Percentiles rank a stretch among this genome's conserved stretches.
Evolutionary conservation across 345 rosid species (phyloP).

Genomic region (Melaleuca alternifolia): DNA sequence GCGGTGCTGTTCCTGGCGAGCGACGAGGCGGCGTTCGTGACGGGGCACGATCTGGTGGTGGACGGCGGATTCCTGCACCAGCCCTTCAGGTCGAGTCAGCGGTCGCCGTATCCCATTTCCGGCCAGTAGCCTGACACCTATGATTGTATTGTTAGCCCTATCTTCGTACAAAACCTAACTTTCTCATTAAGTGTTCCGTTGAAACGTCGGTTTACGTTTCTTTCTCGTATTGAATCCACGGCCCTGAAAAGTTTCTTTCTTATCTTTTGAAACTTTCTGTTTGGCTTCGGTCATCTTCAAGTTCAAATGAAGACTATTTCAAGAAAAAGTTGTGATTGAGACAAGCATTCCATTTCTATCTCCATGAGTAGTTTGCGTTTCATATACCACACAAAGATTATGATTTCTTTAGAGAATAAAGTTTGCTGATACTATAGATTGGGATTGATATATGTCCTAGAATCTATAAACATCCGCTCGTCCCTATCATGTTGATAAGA

Average conservation of each 20-base stretch:
- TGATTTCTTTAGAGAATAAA: background rate
- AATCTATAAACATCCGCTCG: background rate
- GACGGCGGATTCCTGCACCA: constrained; percentile 6
- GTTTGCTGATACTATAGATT: background rate
- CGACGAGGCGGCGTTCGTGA: constrained; percentile 5
- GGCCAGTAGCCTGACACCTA: background rate
- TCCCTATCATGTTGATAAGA: background rate
- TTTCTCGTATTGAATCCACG: background rate
- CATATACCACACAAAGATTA: background rate
- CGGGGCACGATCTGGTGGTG: constrained; percentile 1
- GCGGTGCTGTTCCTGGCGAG: constrained; percentile 15
- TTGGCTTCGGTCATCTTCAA: background rate
- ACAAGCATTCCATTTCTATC: background rate
- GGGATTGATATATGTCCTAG: background rate
- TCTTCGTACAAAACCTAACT: background rate
- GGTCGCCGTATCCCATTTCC: background rate
- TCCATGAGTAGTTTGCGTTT: background rate
- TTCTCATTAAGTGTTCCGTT: background rate
- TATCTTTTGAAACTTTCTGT: background rate
- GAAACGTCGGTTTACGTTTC: background rate
- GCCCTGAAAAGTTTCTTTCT: background rate
- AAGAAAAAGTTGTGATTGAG: background rate
- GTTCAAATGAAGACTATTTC: background rate
- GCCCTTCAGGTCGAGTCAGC: background rate
- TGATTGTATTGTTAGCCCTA: too few species aligned